Evolutionary conservation across 176 grass and related monocot species (phyloP), one percentile per base, ranked within the genome.

Genomic region (Zoysia japonica): DNA sequence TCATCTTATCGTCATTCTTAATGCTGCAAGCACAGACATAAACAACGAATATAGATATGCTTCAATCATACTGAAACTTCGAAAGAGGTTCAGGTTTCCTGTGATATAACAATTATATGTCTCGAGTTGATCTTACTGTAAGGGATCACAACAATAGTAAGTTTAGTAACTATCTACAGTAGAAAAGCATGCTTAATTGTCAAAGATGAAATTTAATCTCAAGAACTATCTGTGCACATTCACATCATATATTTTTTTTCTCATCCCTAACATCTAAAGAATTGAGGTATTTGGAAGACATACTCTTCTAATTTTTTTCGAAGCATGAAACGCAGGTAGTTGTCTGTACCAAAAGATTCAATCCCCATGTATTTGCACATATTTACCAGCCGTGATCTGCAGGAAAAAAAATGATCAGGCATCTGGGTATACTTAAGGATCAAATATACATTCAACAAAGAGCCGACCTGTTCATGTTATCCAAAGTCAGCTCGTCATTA

Each of bases 341-440:
- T 88, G 51, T 98, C 95, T 74, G 92, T 94, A 78, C 95, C 92
- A 70, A 90, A 94, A 72, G 92, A 92, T 68, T 93, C 84, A 35
- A 94, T 98, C 63, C 95, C 92, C 92, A 98, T 94, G 82, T 98
- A 98, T 83, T 98, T 98, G 72, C 95, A 98, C 95, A 98, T 98
- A 82, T 98, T 98, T 16, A 98, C 88, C 76, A 98, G 77, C 35
- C 95, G 75, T 43, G 95, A 84, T 91, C 95, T 98, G 90, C 62
- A 80, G 44, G 44, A 63, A 56, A 10, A 86, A 80, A 85, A 61
- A 5, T 53, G 13, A 45, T 65, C 14, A 79, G 82, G 17, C 38
- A 82, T 64, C 49, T 61, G 53, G 67, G 65, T 46, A 77, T 65
- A 71, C 81, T 55, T 19, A 74, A 61, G 40, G 47, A 75, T 76